These are phyloP conservation scores for Eremochloa ophiuroides DNA, from an alignment of 176 grass and related monocot genomes.

Conservation along the genomic window DNA sequence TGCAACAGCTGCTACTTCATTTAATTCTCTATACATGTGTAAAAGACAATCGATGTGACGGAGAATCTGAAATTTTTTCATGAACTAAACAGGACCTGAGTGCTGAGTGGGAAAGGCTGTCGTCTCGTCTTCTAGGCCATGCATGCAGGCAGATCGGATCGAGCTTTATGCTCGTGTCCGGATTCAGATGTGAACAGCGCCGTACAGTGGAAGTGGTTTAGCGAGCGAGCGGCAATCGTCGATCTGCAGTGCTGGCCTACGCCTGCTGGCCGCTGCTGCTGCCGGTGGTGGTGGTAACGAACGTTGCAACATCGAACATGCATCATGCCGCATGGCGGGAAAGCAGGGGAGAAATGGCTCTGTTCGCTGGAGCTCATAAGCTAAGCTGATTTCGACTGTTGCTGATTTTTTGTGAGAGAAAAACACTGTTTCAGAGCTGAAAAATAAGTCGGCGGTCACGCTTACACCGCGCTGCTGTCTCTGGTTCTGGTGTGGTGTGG, in stretches of 20 bases:
- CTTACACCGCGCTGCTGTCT: background rate
- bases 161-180: background rate
- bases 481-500: background rate
- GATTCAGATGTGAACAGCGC: constrained; percentile 12
- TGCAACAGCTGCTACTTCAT: too few relatives aligned
- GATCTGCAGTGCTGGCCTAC: background rate
- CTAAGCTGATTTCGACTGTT: too few relatives aligned
- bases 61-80: too few relatives aligned
- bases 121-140: background rate
- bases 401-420: too few relatives aligned
- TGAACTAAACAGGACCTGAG: too few relatives aligned
- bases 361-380: too few relatives aligned
- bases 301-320: background rate
- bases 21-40: too few relatives aligned
- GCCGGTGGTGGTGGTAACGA: background rate
- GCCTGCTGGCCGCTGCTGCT: background rate
- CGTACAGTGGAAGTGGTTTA: constrained; percentile 16
- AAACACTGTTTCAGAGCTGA: too few relatives aligned
- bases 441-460: background rate
- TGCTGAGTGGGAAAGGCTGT: background rate
- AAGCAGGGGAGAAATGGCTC: constrained; percentile 4
- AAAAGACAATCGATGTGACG: too few relatives aligned
- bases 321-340: background rate
- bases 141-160: constrained; percentile 2
- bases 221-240: background rate